phyloP scores from a whole-genome alignment of 768 basidiomycete genomes.

The Boletus rubescentipes region DNA sequence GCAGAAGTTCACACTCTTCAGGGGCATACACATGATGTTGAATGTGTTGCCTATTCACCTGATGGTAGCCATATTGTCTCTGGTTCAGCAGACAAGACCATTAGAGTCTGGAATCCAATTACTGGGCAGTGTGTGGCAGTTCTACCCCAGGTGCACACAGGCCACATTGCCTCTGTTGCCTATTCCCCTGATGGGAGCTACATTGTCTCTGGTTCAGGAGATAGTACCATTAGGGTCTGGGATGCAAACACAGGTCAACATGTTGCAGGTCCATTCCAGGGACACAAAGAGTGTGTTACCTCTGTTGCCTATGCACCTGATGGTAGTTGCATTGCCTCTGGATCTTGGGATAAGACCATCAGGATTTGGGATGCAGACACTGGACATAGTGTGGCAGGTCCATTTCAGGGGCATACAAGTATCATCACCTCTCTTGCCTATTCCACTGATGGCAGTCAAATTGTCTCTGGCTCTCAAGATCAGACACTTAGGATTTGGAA shows the following conservation, averaged over 20 bases:
- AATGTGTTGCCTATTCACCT: conserved; percentile 23
- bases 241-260: conserved; percentile 16
- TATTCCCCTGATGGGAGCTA: conserved; percentile 28
- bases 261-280: conserved; percentile 13
- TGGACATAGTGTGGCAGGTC: conserved; percentile 3
- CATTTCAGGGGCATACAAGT: conserved; percentile 1
- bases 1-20: conserved; percentile 16
- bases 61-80: conserved; percentile 26
- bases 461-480: conserved; percentile 13
- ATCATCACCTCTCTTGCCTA: conserved; percentile 9
- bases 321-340: conserved; percentile 23
- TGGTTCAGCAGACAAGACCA: conserved; percentile 21
- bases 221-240: conserved; percentile 19
- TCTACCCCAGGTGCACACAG: conserved; percentile 1
- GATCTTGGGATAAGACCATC: conserved; percentile 11
- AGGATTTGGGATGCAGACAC: conserved; percentile 17
- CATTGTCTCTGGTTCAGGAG: conserved; percentile 15
- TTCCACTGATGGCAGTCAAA: conserved; percentile 11
- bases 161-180: background rate
- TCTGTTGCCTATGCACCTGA: conserved; percentile 20
- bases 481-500: conserved; percentile 15
- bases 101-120: conserved; percentile 20
- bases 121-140: conserved; percentile 14
- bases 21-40: conserved; percentile 12
- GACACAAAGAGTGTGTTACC: conserved; percentile 1